Base-by-base conservation (phyloP, 805 yeast genomes). In the Candida ovalis region DNA sequence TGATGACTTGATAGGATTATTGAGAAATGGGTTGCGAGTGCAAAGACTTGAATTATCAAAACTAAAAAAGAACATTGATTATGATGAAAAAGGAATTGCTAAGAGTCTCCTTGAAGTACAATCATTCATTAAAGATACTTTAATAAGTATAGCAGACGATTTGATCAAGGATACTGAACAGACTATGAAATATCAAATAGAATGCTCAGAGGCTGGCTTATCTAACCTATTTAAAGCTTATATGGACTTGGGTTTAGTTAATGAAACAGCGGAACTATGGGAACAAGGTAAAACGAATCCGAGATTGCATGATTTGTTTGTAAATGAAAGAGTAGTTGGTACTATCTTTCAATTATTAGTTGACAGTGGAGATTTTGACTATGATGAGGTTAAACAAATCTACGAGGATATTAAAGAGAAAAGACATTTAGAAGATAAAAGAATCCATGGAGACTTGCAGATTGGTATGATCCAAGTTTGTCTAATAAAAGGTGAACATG, bases 401-500 rank as follows among this genome's bases (percentile, higher is more conserved):
- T 86, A 74, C 60, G 77, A 77, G 2, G 56, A 52, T 2, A 57
- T 64, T n/a, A 60, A 54, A 45, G 27, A 39, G 8, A 67, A 66
- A 56, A 63, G 71, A 46, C 58, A 36, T 25, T 15, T 37, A 18
- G 27, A 50, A 40, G 30, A 49, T 44, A 41, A 23, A 3, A 39
- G 43, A 39, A 8, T 44, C 5, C 71, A 70, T 52, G 70, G 71
- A 37, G 79, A 80, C 46, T 72, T 88, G 46, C 71, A 79, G 42
- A 77, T 80, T 35, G 85, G 91, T 42, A 81, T 88, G 80, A 84
- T 89, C 45, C 79, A 83, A 63, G 84, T 87, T 15, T 80, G 88
- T 49, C 69, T 88, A 35, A 68, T 75, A 35, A 84, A 84, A 25
- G 79, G 80, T 40, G 82, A 83, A 56, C 78, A 78, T 52, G 73